Conservation (phyloP, 305 asterid genomes). For the Plantago lanceolata region DNA sequence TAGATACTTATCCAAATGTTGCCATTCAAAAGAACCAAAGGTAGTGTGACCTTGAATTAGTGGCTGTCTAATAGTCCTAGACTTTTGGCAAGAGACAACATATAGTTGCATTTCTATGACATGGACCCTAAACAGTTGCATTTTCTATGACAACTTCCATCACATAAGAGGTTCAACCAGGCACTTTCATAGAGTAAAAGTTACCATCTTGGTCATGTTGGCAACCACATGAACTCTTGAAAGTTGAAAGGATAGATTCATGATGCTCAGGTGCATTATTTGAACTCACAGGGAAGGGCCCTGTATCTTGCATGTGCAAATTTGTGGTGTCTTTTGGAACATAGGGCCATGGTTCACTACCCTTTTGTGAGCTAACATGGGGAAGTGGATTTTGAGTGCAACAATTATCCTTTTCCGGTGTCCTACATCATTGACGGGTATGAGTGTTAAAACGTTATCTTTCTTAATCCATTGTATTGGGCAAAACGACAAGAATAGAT, state of each 20-base stretch:
- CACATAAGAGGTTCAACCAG: neutral
- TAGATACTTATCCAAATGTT: conserved; percentile 7
- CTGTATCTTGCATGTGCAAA: conserved; percentile 42
- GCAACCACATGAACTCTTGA: neutral
- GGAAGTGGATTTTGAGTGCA: conserved; percentile 25
- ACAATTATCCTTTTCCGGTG: too few relatives aligned
- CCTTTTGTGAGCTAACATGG: conserved; percentile 25
- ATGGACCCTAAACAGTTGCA: conserved; percentile 12
- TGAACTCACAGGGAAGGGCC: neutral
- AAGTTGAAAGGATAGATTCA: too few relatives aligned
- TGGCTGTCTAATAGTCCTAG: neutral
- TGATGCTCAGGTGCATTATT: too few relatives aligned
- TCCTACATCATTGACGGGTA: too few relatives aligned
- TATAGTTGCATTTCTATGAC: neutral
- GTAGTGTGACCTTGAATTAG: neutral
- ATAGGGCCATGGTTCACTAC: conserved; percentile 29
- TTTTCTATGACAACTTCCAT: neutral
- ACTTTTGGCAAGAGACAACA: conserved; percentile 8
- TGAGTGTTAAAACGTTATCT: too few relatives aligned
- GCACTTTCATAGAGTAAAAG: neutral
- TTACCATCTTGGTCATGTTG: neutral
- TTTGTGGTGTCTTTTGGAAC: conserved; percentile 15
- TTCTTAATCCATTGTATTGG: too few relatives aligned
- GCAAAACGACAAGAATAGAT: too few relatives aligned
- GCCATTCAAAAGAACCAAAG: neutral